Evolutionary conservation across 148 eudicot genomes (phyloP), one percentile per base, ranked within the genome.

Genomic region (Camellia lanceoleosa): DNA sequence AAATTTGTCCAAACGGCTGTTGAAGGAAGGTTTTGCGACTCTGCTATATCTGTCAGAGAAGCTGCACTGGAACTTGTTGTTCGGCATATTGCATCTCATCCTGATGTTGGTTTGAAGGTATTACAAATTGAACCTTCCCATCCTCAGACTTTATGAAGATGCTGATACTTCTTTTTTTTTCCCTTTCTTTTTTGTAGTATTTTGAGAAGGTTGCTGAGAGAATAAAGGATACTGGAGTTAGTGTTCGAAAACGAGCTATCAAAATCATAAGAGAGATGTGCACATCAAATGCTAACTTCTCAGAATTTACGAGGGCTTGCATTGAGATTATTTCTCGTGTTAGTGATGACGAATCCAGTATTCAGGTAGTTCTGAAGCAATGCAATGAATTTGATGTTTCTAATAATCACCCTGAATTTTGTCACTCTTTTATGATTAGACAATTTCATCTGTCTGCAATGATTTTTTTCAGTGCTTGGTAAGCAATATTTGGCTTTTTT

Each of bases 11-110:
- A 96, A 87, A 83, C 71, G 71, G 99, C 99, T 11, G 98, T 96
- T 71, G 99, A 96, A 88, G 99, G 95, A 82, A 91, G 97, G 87
- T 96, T 96, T 80, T 92, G 95, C 79, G 99, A 96, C 84, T 91
- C 97, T 79, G 93, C 97, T 61, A 96, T 93, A 81, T 93, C 98
- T 82, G 99, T 87, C 64, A 84, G 99, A 88, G 99, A 96, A 92
- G 99, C 97, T 68, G 98, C 99, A 73, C 86, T 96, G 75, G 99
- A 96, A 84, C 92, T 96, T 84, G 99, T 96, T 84, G 99, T 98
- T 60, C 87, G 94, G 84, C 91, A 95, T 90, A 95, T 95, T 80
- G 97, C 97, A 7, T 92, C 99, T 71, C 97, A 96, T 86, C 99
- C 99, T 77, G 98, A 96, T 88, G 99, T 96, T 88, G 98, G 98